Base-by-base conservation (phyloP, 2,329 filamentous ascomycete genomes). In the Verticillium dahliae region DNA sequence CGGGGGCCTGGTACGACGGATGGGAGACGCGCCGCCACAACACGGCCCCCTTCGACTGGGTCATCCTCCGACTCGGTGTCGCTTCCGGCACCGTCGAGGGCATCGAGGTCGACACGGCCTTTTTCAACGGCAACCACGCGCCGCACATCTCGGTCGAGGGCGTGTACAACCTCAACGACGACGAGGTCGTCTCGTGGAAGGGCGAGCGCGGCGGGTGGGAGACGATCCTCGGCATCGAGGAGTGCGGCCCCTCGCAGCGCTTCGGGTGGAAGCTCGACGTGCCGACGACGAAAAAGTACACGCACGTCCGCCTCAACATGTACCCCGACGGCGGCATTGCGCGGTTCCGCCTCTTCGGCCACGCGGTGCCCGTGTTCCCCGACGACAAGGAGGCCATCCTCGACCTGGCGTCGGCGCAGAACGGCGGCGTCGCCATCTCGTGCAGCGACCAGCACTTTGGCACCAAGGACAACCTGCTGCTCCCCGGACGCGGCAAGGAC, bases 391-490 rank as follows among this genome's bases (percentile, higher is more conserved):
- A 84, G 6, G 86, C 84, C 62, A 78, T 91, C 22, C 85, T 94
- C 65, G 91, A 94, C 72, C 83, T 94, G 11, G 89, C 89, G 1
- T 89, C 90, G 3, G 90, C 89, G 1, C 87, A 90, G 68, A 93
- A 92, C 73, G 91, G 91, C 52, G 91, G 86, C 38, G 84, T 93
- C 33, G 90, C 90, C 41, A 78, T 91, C 9, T 82, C 85, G 1
- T 93, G 90, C 79, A 91, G 86, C 63, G 90, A 95, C 74, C 88
- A 95, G 76, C 91, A 95, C 75, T 96, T 93, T 69, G 90, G 91
- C 63, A 90, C 86, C 41, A 92, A 90, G 72, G 87, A 90, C 71
- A 93, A 94, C 75, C 78, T 94, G 38, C 81, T 93, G n/a, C 79
- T 93, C 3, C 90, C 90, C 0, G 90, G 90, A 2, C 82, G 90